Evolutionary conservation across 108 stramenopile genomes (phyloP), one percentile per base, ranked within the genome.

Genomic region (Pseudonitzschia multiseries): DNA sequence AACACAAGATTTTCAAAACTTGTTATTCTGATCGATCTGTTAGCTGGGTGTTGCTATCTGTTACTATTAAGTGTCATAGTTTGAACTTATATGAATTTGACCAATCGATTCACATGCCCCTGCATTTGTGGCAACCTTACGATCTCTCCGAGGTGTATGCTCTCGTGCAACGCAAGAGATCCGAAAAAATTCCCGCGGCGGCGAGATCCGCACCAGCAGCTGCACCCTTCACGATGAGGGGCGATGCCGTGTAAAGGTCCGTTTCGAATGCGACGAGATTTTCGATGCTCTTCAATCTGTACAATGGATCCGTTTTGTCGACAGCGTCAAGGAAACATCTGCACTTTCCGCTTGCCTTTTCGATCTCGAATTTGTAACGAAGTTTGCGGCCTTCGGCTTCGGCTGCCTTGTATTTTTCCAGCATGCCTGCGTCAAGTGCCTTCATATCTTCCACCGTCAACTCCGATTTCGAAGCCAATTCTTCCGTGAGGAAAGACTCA

Each of bases 201-300:
- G 91, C 83, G 24, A 89, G 75, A 26, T 89, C 88, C 15, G 94
- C 87, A 17, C 91, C 91, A 14, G 93, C 91, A 33, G 93, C 88
- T 43, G 94, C 89, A 32, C 93, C 94, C 77, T 93, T 93, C 29
- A 96, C 79, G 66, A 93, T 89, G 69, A 94, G 68, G 6, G 94
- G 94, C 12, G 90, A 86, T 5, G 86, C 75, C 14, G 77, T 79
- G 72, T 89, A 90, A 33, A 92, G 84, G 32, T 78, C 68, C 0
- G 90, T 88, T 54, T 86, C 84, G 62, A 87, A 86, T 1, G 87
- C 79, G 13, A 87, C 83, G 73, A 86, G 78, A 68, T 89, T 89
- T 65, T 89, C 88, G 63, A 83, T 87, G 21, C 68, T 74, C 41
- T 83, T 83, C 15, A 89, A 83, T 50, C 88, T 76, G 69, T 65